Evolutionary conservation across 495 filamentous ascomycete species (phyloP), one percentile per base, ranked within the genome.

Genomic region (Evernia prunastri): DNA sequence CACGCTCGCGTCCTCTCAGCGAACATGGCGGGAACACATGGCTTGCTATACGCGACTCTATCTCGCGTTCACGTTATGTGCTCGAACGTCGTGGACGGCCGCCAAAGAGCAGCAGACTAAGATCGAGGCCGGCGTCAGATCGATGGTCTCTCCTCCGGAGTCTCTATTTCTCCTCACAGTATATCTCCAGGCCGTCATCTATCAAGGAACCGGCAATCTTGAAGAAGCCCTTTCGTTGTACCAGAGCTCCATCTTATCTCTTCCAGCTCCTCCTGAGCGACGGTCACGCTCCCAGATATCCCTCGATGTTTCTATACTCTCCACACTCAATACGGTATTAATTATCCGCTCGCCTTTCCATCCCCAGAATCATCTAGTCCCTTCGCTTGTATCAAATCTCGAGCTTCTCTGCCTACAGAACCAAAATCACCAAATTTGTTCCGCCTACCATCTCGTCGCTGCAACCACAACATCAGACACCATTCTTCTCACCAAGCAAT

Each of bases 291-390:
- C 82, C 59, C 81, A 86, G 42, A 77, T 86, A n/a, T 81, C 82
- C 56, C 80, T 83, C 5, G 90, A 96, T 66, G 77, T 95, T 25
- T 78, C 86, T 12, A 82, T 96, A 57, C 82, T 97, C 15, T 88
- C 91, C 7, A 78, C 85, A 7, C 82, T 99, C 63, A 97, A 96
- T 74, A 81, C 82, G 29, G 75, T 96, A 33, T 87, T 92, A 72
- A 94, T 97, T 61, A 78, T 96, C 66, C 89, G 91, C 54, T 77
- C 86, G 43, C 82, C 82, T 11, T 65, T 72, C 0, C 82, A 87
- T 35, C 76, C 77, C 57, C 63, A 84, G 59, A 76, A 84, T 45
- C 67, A 69, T 43, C 70, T 76, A 7, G 72, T 82, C 15, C 72
- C 77, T 9, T 71, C 93, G 3, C 73, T 96, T n/a, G 74, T 83